Base-by-base conservation (phyloP, 2,329 filamentous ascomycete species). In the Ophiostoma himal-ulmi region DNA sequence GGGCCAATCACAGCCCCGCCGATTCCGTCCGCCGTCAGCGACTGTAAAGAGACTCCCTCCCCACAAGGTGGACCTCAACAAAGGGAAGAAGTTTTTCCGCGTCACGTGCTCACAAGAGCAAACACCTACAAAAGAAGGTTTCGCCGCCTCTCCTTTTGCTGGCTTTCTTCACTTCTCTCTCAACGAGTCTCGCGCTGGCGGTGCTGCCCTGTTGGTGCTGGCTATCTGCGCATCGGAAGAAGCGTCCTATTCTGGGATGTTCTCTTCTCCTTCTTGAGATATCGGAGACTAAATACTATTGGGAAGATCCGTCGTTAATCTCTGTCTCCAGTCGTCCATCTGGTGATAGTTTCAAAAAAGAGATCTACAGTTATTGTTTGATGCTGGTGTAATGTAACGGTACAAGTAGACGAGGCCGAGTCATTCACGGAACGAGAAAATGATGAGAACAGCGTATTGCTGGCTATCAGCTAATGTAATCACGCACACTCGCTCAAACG, bases 261-360 rank as follows among this genome's bases (percentile, higher is more conserved):
- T 70, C 54, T 69, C 6, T 60, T 60, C 71, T 72, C 71, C 64
- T 70, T 71, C 71, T 73, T 34, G 70, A 75, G 75, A 75, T 77
- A 77, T 82, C 79, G 79, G 76, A 84, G 83, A 84, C 79, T 75
- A 83, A 54, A 54, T 14, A 22, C 64, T 22, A 37, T 37, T 39
- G 67, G 67, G 48, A 77, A 76, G 82, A 83, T 85, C 83, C 82
- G 80, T 85, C 83, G 83, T 85, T 85, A 85, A 85, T 85, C 83
- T 82, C 83, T 76, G 82, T 79, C 82, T 80, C 75, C 80, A 80
- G 80, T 79, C 79, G 75, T 77, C 70, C 78, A 80, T 85, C 83
- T 82, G 81, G 78, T 79, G 81, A 80, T 79, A 81, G 83, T 85
- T 85, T 85, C 83, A 85, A 84, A 83, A 81, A 80, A 76, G 83